phyloP scores from a whole-genome alignment of 129 eudicot species.

The Arctium lappa region DNA sequence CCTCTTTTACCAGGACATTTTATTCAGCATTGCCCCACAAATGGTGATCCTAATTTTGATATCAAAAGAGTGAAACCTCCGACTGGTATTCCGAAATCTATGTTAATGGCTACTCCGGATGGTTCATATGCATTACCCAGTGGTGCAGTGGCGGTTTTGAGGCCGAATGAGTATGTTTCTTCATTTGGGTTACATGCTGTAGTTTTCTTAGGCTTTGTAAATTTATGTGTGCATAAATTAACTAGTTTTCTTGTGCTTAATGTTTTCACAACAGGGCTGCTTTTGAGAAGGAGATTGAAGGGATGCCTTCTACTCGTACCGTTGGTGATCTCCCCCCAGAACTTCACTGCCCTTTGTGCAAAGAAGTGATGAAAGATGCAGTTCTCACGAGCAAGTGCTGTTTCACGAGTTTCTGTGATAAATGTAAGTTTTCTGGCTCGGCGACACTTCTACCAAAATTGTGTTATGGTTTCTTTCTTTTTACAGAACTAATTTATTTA shows the following conservation, averaged over 20 bases:
- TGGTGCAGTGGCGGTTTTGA: constrained; percentile 82
- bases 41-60: constrained; percentile 92
- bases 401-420: constrained; percentile 88
- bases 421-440: constrained; percentile 51
- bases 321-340: constrained; percentile 97
- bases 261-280: constrained; percentile 68
- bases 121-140: constrained; percentile 95
- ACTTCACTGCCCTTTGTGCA: constrained; percentile 86
- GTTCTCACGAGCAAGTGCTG: constrained; percentile 97
- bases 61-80: constrained; percentile 88
- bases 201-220: not conserved
- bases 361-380: constrained; percentile 95
- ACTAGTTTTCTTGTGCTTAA: constrained; percentile 1
- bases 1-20: constrained; percentile 63
- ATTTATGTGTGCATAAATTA: not conserved
- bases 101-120: constrained; percentile 94
- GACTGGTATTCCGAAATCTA: constrained; percentile 95
- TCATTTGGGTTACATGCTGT: not conserved
- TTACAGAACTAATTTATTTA: not conserved
- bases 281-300: constrained; percentile 96
- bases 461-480: not conserved
- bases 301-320: constrained; percentile 82
- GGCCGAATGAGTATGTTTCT: constrained; percentile 85
- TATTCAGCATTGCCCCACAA: constrained; percentile 97
- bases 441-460: not conserved